These are phyloP conservation scores for Sordaria brevicollis DNA, from an alignment of 495 filamentous ascomycete genomes.

Conservation along the genomic window DNA sequence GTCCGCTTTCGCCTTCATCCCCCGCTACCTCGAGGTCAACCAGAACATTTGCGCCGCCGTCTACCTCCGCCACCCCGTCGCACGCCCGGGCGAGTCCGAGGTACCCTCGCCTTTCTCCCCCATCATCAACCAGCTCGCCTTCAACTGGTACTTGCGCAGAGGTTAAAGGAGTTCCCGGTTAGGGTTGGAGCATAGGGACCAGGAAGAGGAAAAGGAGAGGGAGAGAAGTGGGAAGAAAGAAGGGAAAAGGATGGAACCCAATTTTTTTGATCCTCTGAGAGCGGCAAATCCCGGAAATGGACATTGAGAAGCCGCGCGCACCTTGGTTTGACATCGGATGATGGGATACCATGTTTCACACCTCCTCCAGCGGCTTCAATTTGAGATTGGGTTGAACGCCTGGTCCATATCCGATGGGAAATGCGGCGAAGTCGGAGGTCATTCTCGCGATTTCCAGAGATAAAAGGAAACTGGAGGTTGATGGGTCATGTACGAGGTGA, in stretches of 20 bases:
- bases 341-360: background rate
- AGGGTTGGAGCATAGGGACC: background rate
- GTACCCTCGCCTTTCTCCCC: conserved; percentile 76
- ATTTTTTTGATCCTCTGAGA: background rate
- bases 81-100: conserved; percentile 75
- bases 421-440: background rate
- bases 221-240: background rate
- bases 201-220: background rate
- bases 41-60: conserved; percentile 91
- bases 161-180: conserved; percentile 40
- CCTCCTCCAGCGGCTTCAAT: background rate
- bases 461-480: background rate
- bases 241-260: background rate
- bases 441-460: background rate
- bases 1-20: conserved; percentile 87
- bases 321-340: background rate
- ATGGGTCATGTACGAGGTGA: background rate
- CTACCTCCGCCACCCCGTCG: conserved; percentile 90
- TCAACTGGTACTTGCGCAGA: conserved; percentile 87
- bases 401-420: background rate
- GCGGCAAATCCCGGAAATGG: background rate
- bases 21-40: conserved; percentile 93
- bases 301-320: background rate
- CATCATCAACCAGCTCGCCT: conserved; percentile 60
- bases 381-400: background rate